These are phyloP conservation scores for Neocatenulostroma microsporum DNA, from an alignment of 2,329 filamentous ascomycete species.

Conservation along the genomic window DNA sequence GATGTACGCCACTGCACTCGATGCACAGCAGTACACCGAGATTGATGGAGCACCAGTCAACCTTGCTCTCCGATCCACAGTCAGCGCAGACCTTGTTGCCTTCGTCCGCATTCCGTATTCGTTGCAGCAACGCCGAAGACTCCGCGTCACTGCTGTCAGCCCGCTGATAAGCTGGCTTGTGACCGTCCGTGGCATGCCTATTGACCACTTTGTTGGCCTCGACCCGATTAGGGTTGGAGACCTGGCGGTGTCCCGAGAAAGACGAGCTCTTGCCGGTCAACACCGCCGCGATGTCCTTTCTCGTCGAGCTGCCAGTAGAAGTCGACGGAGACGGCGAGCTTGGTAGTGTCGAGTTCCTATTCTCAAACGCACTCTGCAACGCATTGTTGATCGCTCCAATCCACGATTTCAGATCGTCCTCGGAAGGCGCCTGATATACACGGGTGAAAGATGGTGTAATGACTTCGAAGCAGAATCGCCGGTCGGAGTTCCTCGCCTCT, in stretches of 20 bases:
- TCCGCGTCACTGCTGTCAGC: slow-evolving; percentile 72
- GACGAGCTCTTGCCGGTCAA: slow-evolving; percentile 86
- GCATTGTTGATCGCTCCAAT: slow-evolving; percentile 96
- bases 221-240: slow-evolving; percentile 37
- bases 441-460: slow-evolving; percentile 94
- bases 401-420: slow-evolving; percentile 97
- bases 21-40: slow-evolving; percentile 94
- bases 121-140: slow-evolving; percentile 69
- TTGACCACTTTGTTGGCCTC: slow-evolving; percentile 52
- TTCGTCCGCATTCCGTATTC: slow-evolving; percentile 80
- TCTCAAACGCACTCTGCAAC: slow-evolving; percentile 88
- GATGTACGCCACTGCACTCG: slow-evolving; percentile 95
- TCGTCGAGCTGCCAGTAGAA: slow-evolving; percentile 32
- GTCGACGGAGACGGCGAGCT: slow-evolving; percentile 36
- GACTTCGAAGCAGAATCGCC: slow-evolving; percentile 95
- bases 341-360: slow-evolving; percentile 44
- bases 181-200: slow-evolving; percentile 84
- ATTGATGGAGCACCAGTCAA: slow-evolving; percentile 99
- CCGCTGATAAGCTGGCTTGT: slow-evolving; percentile 64
- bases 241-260: slow-evolving; percentile 49
- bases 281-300: slow-evolving; percentile 84
- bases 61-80: slow-evolving; percentile 82
- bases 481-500: slow-evolving; percentile 87
- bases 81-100: slow-evolving; percentile 93
- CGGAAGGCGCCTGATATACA: slow-evolving; percentile 94